Base-by-base conservation (phyloP, 1,284 basidiomycete species). In the Limonomyces culmigenus region DNA sequence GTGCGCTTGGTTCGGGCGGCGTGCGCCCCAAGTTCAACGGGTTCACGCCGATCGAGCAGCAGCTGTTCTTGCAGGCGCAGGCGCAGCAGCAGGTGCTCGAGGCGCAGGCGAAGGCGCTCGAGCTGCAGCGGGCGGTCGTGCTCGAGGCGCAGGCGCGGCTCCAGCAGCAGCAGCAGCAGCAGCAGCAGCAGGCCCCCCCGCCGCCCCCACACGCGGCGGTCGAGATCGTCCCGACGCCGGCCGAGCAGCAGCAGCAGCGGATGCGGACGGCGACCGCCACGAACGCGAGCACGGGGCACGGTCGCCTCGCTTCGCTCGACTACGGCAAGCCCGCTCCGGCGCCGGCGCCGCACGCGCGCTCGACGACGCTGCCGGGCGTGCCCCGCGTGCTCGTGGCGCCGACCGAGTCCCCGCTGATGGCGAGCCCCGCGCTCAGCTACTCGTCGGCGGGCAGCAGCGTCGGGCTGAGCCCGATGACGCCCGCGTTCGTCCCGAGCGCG, bases 21-120 rank as follows among this genome's bases (percentile, higher is more conserved):
- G 38, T 47, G 38, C 39, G 46, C 32, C 14, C 41, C 32, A 32
- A 46, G 42, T 10, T 37, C 35, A 63, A 65, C 14, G 77, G 76
- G 1, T 79, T 72, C 43, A 80, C 77, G 0, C 59, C 70, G 2
- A 59, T 74, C 0, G 73, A 76, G 46, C 73, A 79, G 49, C 69
- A 74, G 48, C 63, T 70, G 41, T 68, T 80, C 34, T 60, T 80
- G 43, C 70, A 71, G 41, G 65, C 66, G 3, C 71, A 76, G 45
- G 55, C 62, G 14, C 45, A 49, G 18, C 42, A 48, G 13, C 52
- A 52, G 32, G 27, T 25, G 5, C 11, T 11, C 11, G 35, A 27
- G 8, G 23, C 23, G n/a, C 30, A 32, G 30, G 10, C 10, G 10
- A 6, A 32, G 11, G 30, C 30, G 30, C 16, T 32, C 10, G 30